phyloP scores from a whole-genome alignment of 805 yeast species.

The Vanderwaltozyma polyspora region DNA sequence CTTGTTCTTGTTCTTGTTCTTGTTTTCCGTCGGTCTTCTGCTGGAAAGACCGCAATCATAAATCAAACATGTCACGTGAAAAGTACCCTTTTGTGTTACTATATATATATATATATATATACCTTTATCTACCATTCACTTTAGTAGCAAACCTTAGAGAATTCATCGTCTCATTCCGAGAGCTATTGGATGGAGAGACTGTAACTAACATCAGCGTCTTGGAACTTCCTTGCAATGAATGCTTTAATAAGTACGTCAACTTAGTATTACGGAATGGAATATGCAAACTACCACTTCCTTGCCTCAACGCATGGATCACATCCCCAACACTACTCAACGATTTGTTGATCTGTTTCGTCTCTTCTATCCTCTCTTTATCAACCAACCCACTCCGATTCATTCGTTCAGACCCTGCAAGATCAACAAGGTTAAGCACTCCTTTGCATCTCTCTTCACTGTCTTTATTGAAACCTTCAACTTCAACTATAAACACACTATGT shows the following conservation, averaged over 20 bases:
- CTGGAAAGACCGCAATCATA: too few species aligned
- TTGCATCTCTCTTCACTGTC: constrained; percentile 35
- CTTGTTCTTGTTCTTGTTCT: too few species aligned
- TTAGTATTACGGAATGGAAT: constrained; percentile 93
- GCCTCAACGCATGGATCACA: constrained; percentile 57
- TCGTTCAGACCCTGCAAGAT: constrained; percentile 91
- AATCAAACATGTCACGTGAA: too few species aligned
- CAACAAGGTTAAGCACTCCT: constrained; percentile 71
- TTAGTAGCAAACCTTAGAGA: constrained; percentile 84
- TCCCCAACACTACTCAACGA: constrained; percentile 83
- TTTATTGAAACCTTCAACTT: constrained; percentile 42
- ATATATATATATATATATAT: too few species aligned
- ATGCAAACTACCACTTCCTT: constrained; percentile 32
- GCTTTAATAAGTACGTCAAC: constrained; percentile 73
- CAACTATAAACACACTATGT: constrained; percentile 67
- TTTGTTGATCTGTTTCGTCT: constrained; percentile 81
- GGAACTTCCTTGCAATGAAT: constrained; percentile 74
- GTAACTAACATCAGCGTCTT: constrained; percentile 95
- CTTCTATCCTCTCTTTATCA: constrained; percentile 66
- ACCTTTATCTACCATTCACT: too few species aligned
- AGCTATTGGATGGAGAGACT: constrained; percentile 52
- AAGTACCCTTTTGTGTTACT: too few species aligned
- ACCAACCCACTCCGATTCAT: constrained; percentile 67
- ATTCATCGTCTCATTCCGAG: constrained; percentile 67
- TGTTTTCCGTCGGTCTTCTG: too few species aligned